These are phyloP conservation scores for Phytomonas sp. DNA, from an alignment of 208 protist genomes.

Conservation along the genomic window DNA sequence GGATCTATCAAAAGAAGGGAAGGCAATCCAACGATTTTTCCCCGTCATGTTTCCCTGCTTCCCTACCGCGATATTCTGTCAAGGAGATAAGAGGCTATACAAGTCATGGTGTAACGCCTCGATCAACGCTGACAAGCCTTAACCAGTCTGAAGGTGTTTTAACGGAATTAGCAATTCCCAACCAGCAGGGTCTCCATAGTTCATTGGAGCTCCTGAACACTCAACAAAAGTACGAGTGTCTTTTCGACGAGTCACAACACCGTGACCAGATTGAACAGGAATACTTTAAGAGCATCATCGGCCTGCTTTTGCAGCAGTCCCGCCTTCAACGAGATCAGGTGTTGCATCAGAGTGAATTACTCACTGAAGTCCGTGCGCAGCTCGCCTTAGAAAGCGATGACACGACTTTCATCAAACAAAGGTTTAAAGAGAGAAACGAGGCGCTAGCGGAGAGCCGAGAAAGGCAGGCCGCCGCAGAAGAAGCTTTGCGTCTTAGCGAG, in stretches of 20 bases:
- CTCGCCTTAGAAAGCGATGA: conserved; percentile 19
- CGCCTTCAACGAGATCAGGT: conserved; percentile 13
- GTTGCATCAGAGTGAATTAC: conserved; percentile 9
- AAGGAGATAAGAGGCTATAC: not conserved
- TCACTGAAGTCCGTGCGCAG: conserved; percentile 16
- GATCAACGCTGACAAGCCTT: not conserved
- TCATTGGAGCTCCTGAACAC: not conserved
- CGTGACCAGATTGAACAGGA: conserved; percentile 28
- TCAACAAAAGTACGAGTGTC: conserved; percentile 16
- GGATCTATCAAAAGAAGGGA: not conserved
- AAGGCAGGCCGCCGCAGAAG: conserved; percentile 15
- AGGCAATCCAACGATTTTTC: not conserved
- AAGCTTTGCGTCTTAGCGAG: conserved; percentile 25
- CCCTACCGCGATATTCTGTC: not conserved
- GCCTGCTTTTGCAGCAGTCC: conserved; percentile 15
- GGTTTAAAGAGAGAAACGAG: conserved; percentile 15
- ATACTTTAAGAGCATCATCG: conserved; percentile 15
- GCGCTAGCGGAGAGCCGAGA: conserved; percentile 15
- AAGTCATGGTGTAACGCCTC: not conserved
- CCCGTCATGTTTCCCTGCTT: not conserved
- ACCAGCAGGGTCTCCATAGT: not conserved
- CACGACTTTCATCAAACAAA: conserved; percentile 19
- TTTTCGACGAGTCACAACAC: conserved; percentile 25
- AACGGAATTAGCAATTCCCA: not conserved
- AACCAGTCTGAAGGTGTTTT: not conserved